These are phyloP conservation scores for Colletotrichum nymphaeae DNA, from an alignment of 2,329 filamentous ascomycete genomes.

Conservation along the genomic window DNA sequence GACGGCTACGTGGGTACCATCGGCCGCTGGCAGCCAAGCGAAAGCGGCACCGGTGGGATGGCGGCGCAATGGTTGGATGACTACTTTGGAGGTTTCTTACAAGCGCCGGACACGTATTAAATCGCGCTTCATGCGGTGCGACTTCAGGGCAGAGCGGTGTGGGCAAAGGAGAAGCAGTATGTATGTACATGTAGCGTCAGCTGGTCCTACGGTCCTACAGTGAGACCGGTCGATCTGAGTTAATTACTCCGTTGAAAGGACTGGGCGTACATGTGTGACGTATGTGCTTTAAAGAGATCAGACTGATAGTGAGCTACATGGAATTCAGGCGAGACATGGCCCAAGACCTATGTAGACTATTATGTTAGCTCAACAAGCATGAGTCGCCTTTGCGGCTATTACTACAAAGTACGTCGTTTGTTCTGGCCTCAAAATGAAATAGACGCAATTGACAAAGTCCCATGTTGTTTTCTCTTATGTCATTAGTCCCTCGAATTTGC, in stretches of 20 bases:
- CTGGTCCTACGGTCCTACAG: no score
- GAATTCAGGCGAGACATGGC: background rate
- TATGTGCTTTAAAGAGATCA: background rate
- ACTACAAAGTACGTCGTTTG: background rate
- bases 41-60: background rate
- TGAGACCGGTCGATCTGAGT: background rate
- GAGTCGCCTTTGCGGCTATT: background rate
- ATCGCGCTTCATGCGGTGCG: background rate
- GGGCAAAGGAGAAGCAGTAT: background rate
- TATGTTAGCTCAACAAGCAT: background rate
- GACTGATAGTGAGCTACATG: background rate
- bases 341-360: background rate
- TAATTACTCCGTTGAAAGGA: background rate
- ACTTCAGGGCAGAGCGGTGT: background rate
- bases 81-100: slow-evolving; percentile 30
- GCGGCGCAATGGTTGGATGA: slow-evolving; percentile 24
- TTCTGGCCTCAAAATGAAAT: background rate
- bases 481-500: background rate
- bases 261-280: background rate
- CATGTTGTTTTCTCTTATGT: background rate
- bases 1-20: slow-evolving; percentile 40
- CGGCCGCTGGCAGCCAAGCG: slow-evolving; percentile 4
- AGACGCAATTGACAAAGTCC: background rate
- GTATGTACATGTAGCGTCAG: background rate
- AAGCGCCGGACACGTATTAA: background rate